Conservation (phyloP, 1,139 yeast species). For the Ashbya aceris region DNA sequence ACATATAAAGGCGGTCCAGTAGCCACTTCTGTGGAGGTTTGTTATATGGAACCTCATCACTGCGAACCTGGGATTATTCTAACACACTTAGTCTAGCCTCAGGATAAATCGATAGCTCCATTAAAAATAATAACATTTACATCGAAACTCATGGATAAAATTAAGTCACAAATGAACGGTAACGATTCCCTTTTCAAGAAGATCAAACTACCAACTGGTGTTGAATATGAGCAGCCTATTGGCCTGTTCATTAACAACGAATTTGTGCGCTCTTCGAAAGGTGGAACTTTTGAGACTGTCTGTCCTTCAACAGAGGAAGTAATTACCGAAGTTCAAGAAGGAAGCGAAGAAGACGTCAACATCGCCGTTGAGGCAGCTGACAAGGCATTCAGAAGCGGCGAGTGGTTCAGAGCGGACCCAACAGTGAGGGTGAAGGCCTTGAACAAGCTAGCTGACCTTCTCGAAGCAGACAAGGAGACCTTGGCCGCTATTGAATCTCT, state of each 20-base stretch:
- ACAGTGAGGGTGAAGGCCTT: conserved; percentile 46
- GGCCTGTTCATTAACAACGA: conserved; percentile 42
- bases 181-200: no score
- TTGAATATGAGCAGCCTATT: conserved; percentile 42
- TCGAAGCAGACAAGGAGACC: conserved; percentile 46
- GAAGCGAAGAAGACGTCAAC: conserved; percentile 40
- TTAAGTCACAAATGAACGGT: no score
- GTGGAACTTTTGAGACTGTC: conserved; percentile 36
- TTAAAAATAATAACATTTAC: no score
- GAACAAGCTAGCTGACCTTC: conserved; percentile 49
- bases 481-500: conserved; percentile 50
- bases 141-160: no score
- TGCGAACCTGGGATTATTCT: no score
- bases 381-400: conserved; percentile 34
- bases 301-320: conserved; percentile 41
- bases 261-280: conserved; percentile 34
- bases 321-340: conserved; percentile 37
- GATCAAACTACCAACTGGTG: conserved; percentile 49
- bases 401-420: conserved; percentile 39
- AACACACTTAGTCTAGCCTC: no score
- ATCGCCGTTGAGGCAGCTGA: conserved; percentile 40
- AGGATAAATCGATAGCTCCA: no score
- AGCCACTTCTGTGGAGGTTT: no score
- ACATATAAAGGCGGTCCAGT: no score
- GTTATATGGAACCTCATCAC: no score